Conservation (phyloP, 768 basidiomycete genomes). For the Hygrophorus pudorinus region DNA sequence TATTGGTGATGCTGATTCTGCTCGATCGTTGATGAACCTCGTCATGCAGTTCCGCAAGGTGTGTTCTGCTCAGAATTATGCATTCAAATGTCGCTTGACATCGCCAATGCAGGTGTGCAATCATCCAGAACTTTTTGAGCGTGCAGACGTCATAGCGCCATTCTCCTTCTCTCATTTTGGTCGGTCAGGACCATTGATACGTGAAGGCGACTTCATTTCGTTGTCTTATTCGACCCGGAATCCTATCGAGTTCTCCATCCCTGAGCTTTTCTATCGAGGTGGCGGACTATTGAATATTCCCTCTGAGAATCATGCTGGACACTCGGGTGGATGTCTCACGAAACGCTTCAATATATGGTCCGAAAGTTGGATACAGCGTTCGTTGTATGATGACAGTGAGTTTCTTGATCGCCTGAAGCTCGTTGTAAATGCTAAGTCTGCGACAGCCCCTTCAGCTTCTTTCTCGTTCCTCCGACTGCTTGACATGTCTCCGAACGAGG, state of each 20-base stretch:
- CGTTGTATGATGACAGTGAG: constrained; percentile 57
- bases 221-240: constrained; percentile 82
- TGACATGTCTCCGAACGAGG: constrained; percentile 52
- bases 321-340: constrained; percentile 41
- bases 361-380: constrained; percentile 66
- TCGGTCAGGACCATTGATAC: constrained; percentile 67
- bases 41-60: constrained; percentile 99
- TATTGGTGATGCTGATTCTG: constrained; percentile 83
- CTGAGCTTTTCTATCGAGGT: constrained; percentile 67
- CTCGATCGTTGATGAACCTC: constrained; percentile 94
- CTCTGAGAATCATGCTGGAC: constrained; percentile 34
- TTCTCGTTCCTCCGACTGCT: constrained; percentile 78
- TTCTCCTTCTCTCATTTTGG: constrained; percentile 84
- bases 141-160: constrained; percentile 91
- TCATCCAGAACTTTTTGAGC: constrained; percentile 95
- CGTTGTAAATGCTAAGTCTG: constrained; percentile 1
- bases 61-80: constrained; percentile 3
- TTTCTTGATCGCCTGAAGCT: constrained; percentile 4
- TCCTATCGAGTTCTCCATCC: constrained; percentile 73
- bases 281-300: constrained; percentile 66
- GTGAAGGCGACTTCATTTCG: constrained; percentile 80
- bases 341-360: constrained; percentile 89
- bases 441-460: constrained; percentile 33
- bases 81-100: background rate
- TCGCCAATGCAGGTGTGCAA: constrained; percentile 69